Conservation (phyloP, 371 early-diverging fungal genomes). For the Chytridium lagenaria region DNA sequence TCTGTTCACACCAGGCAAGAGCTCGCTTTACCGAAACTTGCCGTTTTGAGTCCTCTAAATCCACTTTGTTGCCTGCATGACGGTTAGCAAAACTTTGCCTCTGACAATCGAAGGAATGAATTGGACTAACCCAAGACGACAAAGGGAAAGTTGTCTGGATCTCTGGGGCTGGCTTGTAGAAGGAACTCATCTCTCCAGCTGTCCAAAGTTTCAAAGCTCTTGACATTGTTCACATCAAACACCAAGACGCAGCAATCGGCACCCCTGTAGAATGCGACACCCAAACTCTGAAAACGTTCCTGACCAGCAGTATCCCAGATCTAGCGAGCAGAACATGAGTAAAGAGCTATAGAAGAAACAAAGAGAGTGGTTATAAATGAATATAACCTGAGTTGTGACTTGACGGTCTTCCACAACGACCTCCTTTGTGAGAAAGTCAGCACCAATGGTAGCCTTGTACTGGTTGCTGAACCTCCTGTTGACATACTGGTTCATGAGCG, state of each 20-base stretch:
- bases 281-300: constrained; percentile 94
- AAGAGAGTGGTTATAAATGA: background rate
- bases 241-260: constrained; percentile 99
- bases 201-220: constrained; percentile 94
- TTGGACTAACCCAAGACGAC: constrained; percentile 76
- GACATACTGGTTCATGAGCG: constrained; percentile 99
- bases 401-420: constrained; percentile 87
- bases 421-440: constrained; percentile 99
- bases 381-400: constrained; percentile 94
- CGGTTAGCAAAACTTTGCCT: background rate
- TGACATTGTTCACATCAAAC: constrained; percentile 95
- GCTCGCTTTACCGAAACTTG: constrained; percentile 93
- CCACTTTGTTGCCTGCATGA: constrained; percentile 88
- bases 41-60: constrained; percentile 91
- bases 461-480: constrained; percentile 97
- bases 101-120: background rate
- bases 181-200: constrained; percentile 98
- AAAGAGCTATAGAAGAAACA: background rate
- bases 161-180: constrained; percentile 91
- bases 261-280: constrained; percentile 95
- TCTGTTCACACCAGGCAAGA: constrained; percentile 93
- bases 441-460: constrained; percentile 99
- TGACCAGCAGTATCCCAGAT: constrained; percentile 64
- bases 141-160: constrained; percentile 97
- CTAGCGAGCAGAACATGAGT: constrained; percentile 24